Percentiles rank a stretch among this genome's conserved stretches.
Conservation (phyloP, 768 basidiomycete genomes). For the Gloeophyllum trabeum region DNA sequence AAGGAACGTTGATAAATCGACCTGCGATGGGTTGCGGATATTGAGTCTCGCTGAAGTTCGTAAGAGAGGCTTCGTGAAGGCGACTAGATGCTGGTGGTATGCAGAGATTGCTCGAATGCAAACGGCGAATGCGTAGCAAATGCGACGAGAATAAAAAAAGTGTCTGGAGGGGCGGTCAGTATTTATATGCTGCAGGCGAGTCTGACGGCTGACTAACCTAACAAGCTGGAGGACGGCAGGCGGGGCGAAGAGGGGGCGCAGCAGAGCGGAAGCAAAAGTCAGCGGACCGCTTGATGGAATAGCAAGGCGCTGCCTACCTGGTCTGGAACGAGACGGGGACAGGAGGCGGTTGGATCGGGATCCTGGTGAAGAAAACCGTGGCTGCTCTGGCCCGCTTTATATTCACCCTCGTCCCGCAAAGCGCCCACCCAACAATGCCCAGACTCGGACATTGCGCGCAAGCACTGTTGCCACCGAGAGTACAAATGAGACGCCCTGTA, state of each 20-base stretch:
- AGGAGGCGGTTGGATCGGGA: slow-evolving; percentile 11
- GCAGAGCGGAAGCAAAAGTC: slow-evolving; percentile 1
- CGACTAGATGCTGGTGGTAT: slow-evolving; percentile 5
- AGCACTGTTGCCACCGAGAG: neutral
- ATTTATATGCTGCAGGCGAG: neutral
- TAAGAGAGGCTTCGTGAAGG: too few species aligned
- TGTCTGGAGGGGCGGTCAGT: neutral
- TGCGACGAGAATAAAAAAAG: slow-evolving; percentile 2
- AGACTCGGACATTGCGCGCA: slow-evolving; percentile 8
- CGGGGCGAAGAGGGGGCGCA: neutral
- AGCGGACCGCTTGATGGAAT: neutral
- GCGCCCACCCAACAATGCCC: slow-evolving; percentile 3
- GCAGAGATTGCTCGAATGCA: slow-evolving; percentile 8
- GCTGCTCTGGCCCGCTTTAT: neutral
- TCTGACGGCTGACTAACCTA: neutral
- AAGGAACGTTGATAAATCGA: slow-evolving; percentile 32
- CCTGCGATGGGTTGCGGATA: slow-evolving; percentile 43
- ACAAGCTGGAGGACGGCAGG: neutral
- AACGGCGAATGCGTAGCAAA: slow-evolving; percentile 17
- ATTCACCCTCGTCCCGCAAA: slow-evolving; percentile 9
- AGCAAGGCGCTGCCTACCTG: slow-evolving; percentile 12
- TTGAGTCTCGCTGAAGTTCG: slow-evolving; percentile 20
- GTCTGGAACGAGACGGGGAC: slow-evolving; percentile 13
- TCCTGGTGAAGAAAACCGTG: neutral
- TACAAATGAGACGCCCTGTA: slow-evolving; percentile 11